These are phyloP conservation scores for Eucommia ulmoides DNA, from an alignment of 257 asterid genomes.

Conservation along the genomic window DNA sequence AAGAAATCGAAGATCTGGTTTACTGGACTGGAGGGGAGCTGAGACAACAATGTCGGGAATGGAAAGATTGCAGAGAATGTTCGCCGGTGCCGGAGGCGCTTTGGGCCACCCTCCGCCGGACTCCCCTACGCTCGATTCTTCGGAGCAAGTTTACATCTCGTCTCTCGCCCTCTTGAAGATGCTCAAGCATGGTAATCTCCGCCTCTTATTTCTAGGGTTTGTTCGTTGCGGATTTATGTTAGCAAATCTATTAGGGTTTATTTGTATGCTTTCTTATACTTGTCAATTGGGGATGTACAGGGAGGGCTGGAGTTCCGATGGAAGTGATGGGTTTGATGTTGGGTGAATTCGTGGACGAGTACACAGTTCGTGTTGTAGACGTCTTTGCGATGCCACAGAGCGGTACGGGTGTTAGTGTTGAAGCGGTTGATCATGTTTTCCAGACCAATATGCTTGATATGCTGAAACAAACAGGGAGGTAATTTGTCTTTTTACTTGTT, in stretches of 20 bases:
- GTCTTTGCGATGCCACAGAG: slow-evolving; percentile 99
- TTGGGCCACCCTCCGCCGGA: slow-evolving; percentile 94
- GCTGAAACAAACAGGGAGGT: slow-evolving; percentile 99
- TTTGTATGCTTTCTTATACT: neutral
- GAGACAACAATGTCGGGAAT: slow-evolving; percentile 13
- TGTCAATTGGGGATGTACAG: slow-evolving; percentile 12
- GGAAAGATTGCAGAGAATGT: slow-evolving; percentile 90
- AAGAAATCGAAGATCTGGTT: neutral
- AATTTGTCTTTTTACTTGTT: neutral
- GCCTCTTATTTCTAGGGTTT: slow-evolving; percentile 23
- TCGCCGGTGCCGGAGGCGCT: slow-evolving; percentile 90
- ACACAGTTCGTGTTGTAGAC: slow-evolving; percentile 90
- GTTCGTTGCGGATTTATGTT: no score
- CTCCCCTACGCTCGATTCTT: slow-evolving; percentile 80
- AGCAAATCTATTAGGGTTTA: slow-evolving; percentile 16
- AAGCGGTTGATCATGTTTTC: slow-evolving; percentile 94
- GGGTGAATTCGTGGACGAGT: slow-evolving; percentile 94
- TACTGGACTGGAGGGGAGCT: neutral
- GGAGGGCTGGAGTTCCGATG: slow-evolving; percentile 98
- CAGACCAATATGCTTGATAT: slow-evolving; percentile 99
- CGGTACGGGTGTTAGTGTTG: slow-evolving; percentile 97
- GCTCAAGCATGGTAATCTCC: slow-evolving; percentile 82
- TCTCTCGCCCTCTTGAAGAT: slow-evolving; percentile 92
- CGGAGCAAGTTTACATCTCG: slow-evolving; percentile 94
- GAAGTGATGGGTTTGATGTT: slow-evolving; percentile 98